Evolutionary conservation across 2,329 filamentous ascomycete species (phyloP).

Genomic region (Ploettnerulaceae sp.): DNA sequence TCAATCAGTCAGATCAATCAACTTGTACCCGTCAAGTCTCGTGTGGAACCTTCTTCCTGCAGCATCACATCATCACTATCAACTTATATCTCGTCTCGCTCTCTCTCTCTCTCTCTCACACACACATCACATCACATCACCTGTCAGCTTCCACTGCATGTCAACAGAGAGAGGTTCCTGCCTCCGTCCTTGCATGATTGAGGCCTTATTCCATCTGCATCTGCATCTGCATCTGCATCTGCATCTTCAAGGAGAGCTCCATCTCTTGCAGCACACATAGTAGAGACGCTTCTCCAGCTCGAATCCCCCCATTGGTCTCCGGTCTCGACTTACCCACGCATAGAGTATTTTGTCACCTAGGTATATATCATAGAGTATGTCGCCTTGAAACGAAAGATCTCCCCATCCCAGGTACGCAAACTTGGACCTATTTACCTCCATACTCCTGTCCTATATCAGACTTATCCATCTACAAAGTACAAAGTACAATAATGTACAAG

Average conservation of each 20-base stretch:
- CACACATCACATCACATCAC: too few relatives aligned
- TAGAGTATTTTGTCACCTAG: too few relatives aligned
- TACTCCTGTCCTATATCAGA: conserved; percentile 14
- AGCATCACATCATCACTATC: background rate
- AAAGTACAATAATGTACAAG: background rate
- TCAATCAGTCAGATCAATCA: background rate
- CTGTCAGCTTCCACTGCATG: conserved; percentile 10
- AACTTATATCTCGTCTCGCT: background rate
- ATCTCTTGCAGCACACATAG: too few relatives aligned
- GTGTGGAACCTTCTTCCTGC: background rate
- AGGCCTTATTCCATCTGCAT: conserved; percentile 13
- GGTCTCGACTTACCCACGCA: conserved; percentile 9
- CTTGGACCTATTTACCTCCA: background rate
- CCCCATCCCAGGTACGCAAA: conserved; percentile 14
- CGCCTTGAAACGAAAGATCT: conserved; percentile 14
- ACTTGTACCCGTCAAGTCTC: conserved; percentile 4
- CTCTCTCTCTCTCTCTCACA: background rate
- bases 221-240: too few relatives aligned
- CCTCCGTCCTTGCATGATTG: conserved; percentile 21
- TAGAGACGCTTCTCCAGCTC: too few relatives aligned
- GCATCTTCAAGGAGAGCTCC: conserved; percentile 17
- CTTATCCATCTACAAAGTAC: background rate
- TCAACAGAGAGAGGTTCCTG: conserved; percentile 17
- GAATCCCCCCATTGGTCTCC: conserved; percentile 10
- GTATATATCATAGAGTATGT: conserved; percentile 12